Base-by-base conservation (phyloP, 306 rosid genomes). In the Vigna hirtella region DNA sequence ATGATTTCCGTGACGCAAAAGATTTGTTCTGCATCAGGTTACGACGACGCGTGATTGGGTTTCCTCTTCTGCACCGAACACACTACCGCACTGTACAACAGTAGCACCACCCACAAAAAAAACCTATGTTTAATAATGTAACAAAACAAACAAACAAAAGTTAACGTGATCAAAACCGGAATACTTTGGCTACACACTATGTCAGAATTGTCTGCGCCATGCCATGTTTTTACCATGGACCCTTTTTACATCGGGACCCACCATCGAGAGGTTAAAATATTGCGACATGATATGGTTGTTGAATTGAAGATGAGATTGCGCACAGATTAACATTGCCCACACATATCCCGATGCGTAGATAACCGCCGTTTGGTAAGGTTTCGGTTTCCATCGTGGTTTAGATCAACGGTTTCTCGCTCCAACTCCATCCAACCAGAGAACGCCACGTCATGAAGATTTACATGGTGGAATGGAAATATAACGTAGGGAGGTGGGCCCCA, bases 321-420 rank as follows among this genome's bases (percentile, higher is more conserved):
- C 81, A 66, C 66, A 40, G 18, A 13, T 14, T 7, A 69, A 55
- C 14, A 6, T 16, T 65, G 30, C 77, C 22, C 7, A 55, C n/a
- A 73, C 67, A 63, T 7, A 76, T 30, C 9, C 28, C 79, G 0
- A 77, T 34, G 52, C 45, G 48, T 40, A 74, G 72, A 59, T 81
- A 83, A 83, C 82, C 84, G 87, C 88, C 94, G 94, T 89, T 86
- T 76, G 72, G 49, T 80, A 40, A 40, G 9, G 45, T 45, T 45
- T 4, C 16, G 34, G 4, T 30, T 13, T 12, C 16, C 49, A 43
- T 43, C 14, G 14, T 43, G 49, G 11, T 51, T 22, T 36, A 47
- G 12, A 77, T 82, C 49, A 82, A 82, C 79, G 82, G 82, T 51
- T 52, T 75, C 56, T 66, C 78, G 2, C 65, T 17, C 7, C 1